Base-by-base conservation (phyloP, 805 yeast species). In the Metschnikowia gelsemii region DNA sequence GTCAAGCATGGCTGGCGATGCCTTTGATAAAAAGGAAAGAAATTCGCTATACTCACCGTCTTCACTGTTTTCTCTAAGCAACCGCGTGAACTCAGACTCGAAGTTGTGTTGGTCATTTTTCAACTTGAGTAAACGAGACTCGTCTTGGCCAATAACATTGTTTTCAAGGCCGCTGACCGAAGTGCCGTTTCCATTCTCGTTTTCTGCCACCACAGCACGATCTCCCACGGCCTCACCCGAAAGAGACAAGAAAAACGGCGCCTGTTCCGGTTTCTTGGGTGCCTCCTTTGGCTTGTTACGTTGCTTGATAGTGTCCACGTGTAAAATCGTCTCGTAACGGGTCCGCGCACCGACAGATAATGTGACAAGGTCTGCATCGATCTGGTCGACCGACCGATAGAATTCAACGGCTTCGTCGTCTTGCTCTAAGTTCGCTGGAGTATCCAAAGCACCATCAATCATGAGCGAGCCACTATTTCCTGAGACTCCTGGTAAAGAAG, bases 211-310 rank as follows among this genome's bases (percentile, higher is more conserved):
- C 33, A 66, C 59, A 0, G 89, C 88, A 21, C 79, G 76, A 56
- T 83, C 87, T 43, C 89, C 90, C 40, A 82, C 84, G n/a, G 70
- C 70, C 38, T 74, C 79, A 22, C 88, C 87, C 4, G 78, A 58
- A 16, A 84, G 66, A 33, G 79, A 76, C 45, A 93, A 68, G 71
- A 95, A 95, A 62, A 95, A 93, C 12, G 83, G 82, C 0, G 87
- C 79, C 46, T 80, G 75, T 50, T 84, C 85, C 1, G 96, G 87
- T 50, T 82, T 86, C 69, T 86, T 87, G 24, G 93, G 86, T 1
- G 91, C 84, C 59, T 88, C 96, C 38, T 71, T 80, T 17, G 99
- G 97, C 63, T 87, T 91, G 59, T 88, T 89, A 56, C 99, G 78
- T 59, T 76, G 78, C 56, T 80, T 87, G 52, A 93, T 91, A 5